These are phyloP conservation scores for Candida peoriensis DNA, from an alignment of 805 yeast genomes.

Conservation along the genomic window DNA sequence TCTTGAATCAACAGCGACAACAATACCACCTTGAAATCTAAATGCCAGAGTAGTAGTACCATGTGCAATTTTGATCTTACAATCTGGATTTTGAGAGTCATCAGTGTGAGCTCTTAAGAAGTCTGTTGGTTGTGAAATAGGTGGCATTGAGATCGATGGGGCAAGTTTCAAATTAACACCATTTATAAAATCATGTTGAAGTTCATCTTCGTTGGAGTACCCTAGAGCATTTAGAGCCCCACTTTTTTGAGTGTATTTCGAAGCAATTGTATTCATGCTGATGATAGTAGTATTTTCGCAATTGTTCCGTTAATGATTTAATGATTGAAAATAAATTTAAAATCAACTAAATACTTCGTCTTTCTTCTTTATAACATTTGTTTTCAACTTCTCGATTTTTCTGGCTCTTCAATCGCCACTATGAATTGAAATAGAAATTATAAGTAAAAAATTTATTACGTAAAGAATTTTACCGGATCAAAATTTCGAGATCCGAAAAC, in stretches of 20 bases:
- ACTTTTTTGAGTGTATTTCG: slow-evolving; percentile 18
- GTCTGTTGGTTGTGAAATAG: slow-evolving; percentile 83
- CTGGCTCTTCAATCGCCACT: too few relatives aligned
- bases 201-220: slow-evolving; percentile 26
- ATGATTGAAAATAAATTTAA: too few relatives aligned
- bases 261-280: slow-evolving; percentile 24
- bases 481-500: too few relatives aligned
- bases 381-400: too few relatives aligned
- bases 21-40: slow-evolving; percentile 91
- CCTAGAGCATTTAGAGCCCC: slow-evolving; percentile 13
- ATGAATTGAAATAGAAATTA: too few relatives aligned
- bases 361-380: too few relatives aligned
- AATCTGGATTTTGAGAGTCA: slow-evolving; percentile 87
- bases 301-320: too few relatives aligned
- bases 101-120: slow-evolving; percentile 98
- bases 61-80: slow-evolving; percentile 93
- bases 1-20: slow-evolving; percentile 96
- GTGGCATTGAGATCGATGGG: slow-evolving; percentile 71
- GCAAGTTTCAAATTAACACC: slow-evolving; percentile 32
- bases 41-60: slow-evolving; percentile 99
- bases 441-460: too few relatives aligned
- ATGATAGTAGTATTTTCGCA: too few relatives aligned
- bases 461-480: too few relatives aligned
- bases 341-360: too few relatives aligned
- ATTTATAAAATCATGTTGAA: slow-evolving; percentile 30